These are phyloP conservation scores for Porcisia hertigi DNA, from an alignment of 208 protist species.

Conservation along the genomic window DNA sequence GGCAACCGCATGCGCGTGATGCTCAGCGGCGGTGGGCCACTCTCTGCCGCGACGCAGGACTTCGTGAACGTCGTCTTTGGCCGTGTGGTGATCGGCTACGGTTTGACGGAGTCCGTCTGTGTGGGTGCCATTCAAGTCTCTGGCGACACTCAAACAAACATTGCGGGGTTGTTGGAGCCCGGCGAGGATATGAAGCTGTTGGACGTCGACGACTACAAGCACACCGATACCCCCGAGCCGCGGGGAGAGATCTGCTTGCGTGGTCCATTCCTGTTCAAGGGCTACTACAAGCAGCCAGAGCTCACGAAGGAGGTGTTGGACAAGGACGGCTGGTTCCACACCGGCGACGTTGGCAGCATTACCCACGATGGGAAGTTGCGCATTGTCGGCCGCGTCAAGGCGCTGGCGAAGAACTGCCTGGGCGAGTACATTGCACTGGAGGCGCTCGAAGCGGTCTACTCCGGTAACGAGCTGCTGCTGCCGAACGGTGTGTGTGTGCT, in stretches of 20 bases:
- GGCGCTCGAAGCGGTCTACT: conserved; percentile 73
- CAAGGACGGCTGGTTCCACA: conserved; percentile 86
- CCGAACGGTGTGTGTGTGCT: conserved; percentile 77
- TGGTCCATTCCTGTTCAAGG: conserved; percentile 77
- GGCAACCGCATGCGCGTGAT: conserved; percentile 74
- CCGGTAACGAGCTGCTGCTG: conserved; percentile 48
- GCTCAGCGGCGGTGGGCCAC: conserved; percentile 79
- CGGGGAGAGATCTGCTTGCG: conserved; percentile 81
- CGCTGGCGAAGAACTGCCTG: conserved; percentile 88
- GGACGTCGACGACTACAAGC: conserved; percentile 84
- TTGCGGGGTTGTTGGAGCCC: conserved; percentile 66
- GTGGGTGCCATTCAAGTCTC: conserved; percentile 53
- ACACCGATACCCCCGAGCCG: conserved; percentile 70
- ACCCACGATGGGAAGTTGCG: conserved; percentile 56
- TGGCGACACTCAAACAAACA: conserved; percentile 55
- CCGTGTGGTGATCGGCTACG: conserved; percentile 80
- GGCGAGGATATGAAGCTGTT: conserved; percentile 89
- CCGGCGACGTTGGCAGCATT: conserved; percentile 82
- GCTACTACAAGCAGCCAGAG: conserved; percentile 89
- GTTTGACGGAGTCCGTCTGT: conserved; percentile 86
- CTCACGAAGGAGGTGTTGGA: conserved; percentile 80
- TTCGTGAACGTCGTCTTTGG: conserved; percentile 85
- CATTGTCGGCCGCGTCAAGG: conserved; percentile 91
- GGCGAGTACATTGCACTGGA: conserved; percentile 94
- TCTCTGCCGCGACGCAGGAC: conserved; percentile 71